A percentile compares a stretch with the other conserved stretches of the same genome.
These are phyloP conservation scores for Eutrema japonicum DNA, from an alignment of 345 rosid genomes.

Conservation along the genomic window DNA sequence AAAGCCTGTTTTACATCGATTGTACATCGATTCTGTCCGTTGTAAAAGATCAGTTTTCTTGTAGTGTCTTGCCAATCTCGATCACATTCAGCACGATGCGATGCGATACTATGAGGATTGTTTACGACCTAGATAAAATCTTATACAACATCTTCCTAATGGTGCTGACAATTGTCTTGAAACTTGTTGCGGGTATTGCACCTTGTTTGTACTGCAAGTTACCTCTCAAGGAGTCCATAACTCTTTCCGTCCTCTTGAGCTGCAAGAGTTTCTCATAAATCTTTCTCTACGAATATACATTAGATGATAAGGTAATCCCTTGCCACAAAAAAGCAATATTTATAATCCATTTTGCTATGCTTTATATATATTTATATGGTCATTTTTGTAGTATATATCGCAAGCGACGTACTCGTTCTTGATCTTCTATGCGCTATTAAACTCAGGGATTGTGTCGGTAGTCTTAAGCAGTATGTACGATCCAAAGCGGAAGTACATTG, in stretches of 20 bases:
- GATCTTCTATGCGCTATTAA: neutral
- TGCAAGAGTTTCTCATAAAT: neutral
- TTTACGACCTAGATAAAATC: constrained; percentile 8
- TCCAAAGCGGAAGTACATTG: constrained; percentile 15
- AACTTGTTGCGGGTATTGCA: neutral
- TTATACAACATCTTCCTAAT: constrained; percentile 13
- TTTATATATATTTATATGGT: too few relatives aligned
- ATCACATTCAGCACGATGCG: too few relatives aligned
- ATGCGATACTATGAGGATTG: too few relatives aligned
- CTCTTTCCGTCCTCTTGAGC: constrained; percentile 11
- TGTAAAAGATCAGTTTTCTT: too few relatives aligned
- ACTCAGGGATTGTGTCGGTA: constrained; percentile 15
- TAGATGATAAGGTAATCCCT: neutral
- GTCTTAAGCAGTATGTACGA: constrained; percentile 3
- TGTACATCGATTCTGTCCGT: too few relatives aligned
- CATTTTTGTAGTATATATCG: constrained; percentile 5
- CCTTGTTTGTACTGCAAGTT: constrained; percentile 36
- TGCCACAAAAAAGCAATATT: too few relatives aligned
- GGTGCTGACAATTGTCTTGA: neutral
- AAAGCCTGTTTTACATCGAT: too few relatives aligned
- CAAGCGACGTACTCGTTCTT: constrained; percentile 11
- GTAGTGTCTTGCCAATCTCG: too few relatives aligned
- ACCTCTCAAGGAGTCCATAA: constrained; percentile 17
- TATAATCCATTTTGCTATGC: too few relatives aligned
- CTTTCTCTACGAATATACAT: constrained; percentile 1